These are phyloP conservation scores for Pichia sp. DNA, from an alignment of 1,139 yeast genomes.

Conservation along the genomic window DNA sequence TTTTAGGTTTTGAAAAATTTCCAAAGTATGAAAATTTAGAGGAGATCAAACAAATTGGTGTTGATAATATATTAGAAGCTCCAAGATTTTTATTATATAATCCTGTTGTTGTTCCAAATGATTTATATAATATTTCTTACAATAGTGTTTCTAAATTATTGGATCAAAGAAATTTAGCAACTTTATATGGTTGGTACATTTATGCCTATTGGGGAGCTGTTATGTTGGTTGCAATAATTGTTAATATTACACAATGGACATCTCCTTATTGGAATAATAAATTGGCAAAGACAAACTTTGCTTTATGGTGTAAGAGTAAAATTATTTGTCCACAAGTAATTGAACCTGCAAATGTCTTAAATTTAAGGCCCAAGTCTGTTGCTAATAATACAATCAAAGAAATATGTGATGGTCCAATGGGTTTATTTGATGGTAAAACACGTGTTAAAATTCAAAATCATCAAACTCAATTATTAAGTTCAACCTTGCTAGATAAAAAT, in stretches of 20 bases:
- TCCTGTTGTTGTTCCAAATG: slow-evolving; percentile 24
- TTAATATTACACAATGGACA: slow-evolving; percentile 30
- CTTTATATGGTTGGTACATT: slow-evolving; percentile 27
- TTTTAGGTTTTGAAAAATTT: slow-evolving; percentile 2
- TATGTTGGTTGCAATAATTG: slow-evolving; percentile 20
- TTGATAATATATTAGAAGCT: slow-evolving; percentile 11
- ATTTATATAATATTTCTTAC: slow-evolving; percentile 23
- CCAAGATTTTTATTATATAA: slow-evolving; percentile 17
- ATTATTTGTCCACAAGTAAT: slow-evolving; percentile 29
- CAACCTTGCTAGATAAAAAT: slow-evolving; percentile 1
- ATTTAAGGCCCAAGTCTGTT: neutral
- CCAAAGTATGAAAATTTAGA: slow-evolving; percentile 8
- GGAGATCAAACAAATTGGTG: slow-evolving; percentile 10
- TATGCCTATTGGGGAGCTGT: slow-evolving; percentile 30
- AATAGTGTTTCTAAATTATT: slow-evolving; percentile 26
- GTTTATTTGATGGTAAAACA: slow-evolving; percentile 9
- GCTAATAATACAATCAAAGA: slow-evolving; percentile 2
- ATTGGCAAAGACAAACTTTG: slow-evolving; percentile 18
- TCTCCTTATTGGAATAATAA: slow-evolving; percentile 25
- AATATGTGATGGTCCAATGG: slow-evolving; percentile 11
- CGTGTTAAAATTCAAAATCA: slow-evolving; percentile 7
- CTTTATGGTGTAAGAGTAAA: slow-evolving; percentile 29
- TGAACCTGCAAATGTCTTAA: slow-evolving; percentile 15
- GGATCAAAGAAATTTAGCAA: slow-evolving; percentile 27
- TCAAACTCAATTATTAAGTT: slow-evolving; percentile 1